Evolutionary conservation across 371 early-diverging fungal species (phyloP).

Genomic region (Umbelopsis sp.): DNA sequence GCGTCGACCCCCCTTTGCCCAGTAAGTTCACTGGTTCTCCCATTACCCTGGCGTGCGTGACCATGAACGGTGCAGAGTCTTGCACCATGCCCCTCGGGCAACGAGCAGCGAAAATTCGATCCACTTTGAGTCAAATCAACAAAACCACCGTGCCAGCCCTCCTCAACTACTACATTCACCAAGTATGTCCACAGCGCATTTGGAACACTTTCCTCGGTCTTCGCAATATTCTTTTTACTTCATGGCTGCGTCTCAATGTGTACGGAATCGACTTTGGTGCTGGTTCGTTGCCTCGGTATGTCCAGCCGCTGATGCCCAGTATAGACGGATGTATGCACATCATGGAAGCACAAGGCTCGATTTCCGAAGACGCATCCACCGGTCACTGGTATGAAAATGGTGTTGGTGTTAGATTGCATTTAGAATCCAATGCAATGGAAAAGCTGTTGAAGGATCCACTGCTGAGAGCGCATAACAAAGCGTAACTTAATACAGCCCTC

Average conservation of each 20-base stretch:
- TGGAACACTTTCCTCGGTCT: slow-evolving; percentile 17
- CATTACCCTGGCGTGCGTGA: background rate
- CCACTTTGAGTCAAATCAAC: background rate
- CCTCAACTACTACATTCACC: background rate
- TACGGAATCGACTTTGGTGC: slow-evolving; percentile 14
- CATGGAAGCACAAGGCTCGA: background rate
- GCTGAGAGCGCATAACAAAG: slow-evolving; percentile 3
- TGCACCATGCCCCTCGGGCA: background rate
- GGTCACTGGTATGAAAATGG: background rate
- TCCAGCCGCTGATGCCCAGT: background rate
- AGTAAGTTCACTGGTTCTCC: slow-evolving; percentile 11
- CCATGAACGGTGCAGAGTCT: background rate
- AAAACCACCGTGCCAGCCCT: slow-evolving; percentile 5
- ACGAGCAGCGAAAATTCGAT: background rate
- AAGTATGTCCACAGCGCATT: slow-evolving; percentile 1
- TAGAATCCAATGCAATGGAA: slow-evolving; percentile 2
- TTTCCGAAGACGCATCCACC: background rate
- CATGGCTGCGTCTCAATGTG: slow-evolving; percentile 14
- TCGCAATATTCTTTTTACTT: background rate
- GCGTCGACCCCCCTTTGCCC: background rate
- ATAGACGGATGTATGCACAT: slow-evolving; percentile 11
- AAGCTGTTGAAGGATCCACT: slow-evolving; percentile 13
- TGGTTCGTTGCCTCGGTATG: background rate
- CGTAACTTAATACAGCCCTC: background rate
- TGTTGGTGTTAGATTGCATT: background rate